A percentile compares a stretch with the other conserved stretches of the same genome.
phyloP scores from a whole-genome alignment of 163 green algal species.

The Dunaliella salina region DNA sequence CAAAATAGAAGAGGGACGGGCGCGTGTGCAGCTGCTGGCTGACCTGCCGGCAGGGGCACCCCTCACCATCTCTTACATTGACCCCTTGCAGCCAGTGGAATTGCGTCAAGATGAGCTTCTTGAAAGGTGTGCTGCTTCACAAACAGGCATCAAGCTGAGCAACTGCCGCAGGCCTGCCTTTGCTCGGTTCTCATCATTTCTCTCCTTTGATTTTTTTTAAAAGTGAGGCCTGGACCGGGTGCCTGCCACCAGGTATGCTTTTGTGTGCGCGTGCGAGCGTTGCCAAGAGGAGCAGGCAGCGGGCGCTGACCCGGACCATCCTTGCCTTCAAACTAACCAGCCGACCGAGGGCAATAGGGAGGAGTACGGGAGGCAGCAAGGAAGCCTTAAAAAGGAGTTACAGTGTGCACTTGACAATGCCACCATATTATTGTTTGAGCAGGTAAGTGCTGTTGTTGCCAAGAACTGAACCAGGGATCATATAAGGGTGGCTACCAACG shows the following conservation, averaged over 20 bases:
- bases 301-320: no score
- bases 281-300: slow-evolving; percentile 11
- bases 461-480: no score
- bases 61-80: slow-evolving; percentile 20
- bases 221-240: no score
- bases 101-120: slow-evolving; percentile 11
- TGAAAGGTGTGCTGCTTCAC: not conserved
- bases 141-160: not conserved
- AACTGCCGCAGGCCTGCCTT: not conserved
- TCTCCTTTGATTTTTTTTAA: no score
- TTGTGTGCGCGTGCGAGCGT: slow-evolving; percentile 18
- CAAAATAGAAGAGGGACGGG: slow-evolving; percentile 3
- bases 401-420: not conserved
- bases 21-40: slow-evolving; percentile 7
- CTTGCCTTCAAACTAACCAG: no score
- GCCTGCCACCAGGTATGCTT: slow-evolving; percentile 18
- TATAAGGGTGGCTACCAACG: no score
- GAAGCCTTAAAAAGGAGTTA: not conserved
- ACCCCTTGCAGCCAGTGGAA: slow-evolving; percentile 1
- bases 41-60: not conserved
- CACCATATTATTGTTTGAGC: not conserved
- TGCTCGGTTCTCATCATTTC: no score
- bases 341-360: not conserved
- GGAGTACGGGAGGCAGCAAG: not conserved
- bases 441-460: not conserved